Percentiles rank a stretch among this genome's conserved stretches.
These are phyloP conservation scores for Prototheca cutis DNA, from an alignment of 163 green algal species.

Conservation along the genomic window DNA sequence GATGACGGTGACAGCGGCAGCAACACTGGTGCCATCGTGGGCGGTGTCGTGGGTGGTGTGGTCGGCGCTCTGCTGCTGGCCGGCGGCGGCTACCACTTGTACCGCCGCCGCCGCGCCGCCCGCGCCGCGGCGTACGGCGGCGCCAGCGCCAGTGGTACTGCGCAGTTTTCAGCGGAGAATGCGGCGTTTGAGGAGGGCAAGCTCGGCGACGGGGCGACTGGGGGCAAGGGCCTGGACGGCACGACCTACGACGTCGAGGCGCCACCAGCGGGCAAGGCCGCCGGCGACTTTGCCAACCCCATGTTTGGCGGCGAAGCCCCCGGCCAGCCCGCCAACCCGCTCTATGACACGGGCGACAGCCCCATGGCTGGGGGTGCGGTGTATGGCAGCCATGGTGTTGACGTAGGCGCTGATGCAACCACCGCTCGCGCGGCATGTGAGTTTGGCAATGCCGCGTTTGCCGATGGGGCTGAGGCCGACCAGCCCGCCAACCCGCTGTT, in stretches of 20 bases:
- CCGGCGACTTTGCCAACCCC: slow-evolving; percentile 2
- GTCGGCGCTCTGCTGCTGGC: not conserved
- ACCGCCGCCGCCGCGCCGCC: not conserved
- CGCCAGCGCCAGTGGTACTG: not conserved
- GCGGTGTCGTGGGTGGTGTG: slow-evolving; percentile 17
- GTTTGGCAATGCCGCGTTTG: not conserved
- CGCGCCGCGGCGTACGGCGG: not conserved
- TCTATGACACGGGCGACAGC: slow-evolving; percentile 14
- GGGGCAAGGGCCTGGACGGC: not conserved
- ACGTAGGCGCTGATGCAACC: too few relatives aligned
- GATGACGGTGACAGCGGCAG: not conserved
- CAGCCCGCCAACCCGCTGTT: slow-evolving; percentile 18
- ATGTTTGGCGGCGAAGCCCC: slow-evolving; percentile 3
- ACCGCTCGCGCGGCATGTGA: too few relatives aligned
- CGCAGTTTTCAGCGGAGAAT: not conserved
- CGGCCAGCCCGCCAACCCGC: slow-evolving; percentile 11
- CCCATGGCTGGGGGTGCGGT: too few relatives aligned
- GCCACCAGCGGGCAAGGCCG: not conserved
- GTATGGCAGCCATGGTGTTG: too few relatives aligned
- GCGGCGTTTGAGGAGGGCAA: not conserved
- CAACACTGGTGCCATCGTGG: slow-evolving; percentile 15
- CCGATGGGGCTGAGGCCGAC: not conserved
- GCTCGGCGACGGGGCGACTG: not conserved
- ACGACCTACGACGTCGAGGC: not conserved
- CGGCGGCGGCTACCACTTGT: not conserved